Evolutionary conservation across 768 basidiomycete genomes (phyloP).

Genomic region (Hydnomerulius pinastri): DNA sequence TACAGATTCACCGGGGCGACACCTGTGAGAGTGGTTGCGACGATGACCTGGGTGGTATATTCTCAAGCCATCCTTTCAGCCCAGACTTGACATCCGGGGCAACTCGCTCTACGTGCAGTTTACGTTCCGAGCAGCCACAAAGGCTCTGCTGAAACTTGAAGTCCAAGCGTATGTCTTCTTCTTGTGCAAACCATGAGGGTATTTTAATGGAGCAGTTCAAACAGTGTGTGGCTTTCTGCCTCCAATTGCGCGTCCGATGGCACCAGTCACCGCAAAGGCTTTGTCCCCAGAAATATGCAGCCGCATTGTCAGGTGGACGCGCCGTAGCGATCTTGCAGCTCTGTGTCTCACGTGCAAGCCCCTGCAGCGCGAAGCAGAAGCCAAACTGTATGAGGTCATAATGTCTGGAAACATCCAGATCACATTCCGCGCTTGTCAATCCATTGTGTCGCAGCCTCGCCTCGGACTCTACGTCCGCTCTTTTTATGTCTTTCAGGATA

Average conservation of each 20-base stretch:
- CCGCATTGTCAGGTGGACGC: conserved; percentile 40
- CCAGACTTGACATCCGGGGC: not conserved
- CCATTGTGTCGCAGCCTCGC: conserved; percentile 37
- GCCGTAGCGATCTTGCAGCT: conserved; percentile 39
- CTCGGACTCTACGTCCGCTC: conserved; percentile 44
- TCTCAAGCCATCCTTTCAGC: not conserved
- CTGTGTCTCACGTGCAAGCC: conserved; percentile 49
- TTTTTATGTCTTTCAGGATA: conserved; percentile 43
- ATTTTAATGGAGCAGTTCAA: not conserved
- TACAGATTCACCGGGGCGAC: not conserved
- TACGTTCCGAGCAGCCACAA: not conserved
- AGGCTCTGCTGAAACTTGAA: not conserved
- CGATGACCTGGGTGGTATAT: not conserved
- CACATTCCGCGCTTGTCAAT: conserved; percentile 39
- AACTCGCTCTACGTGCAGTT: not conserved
- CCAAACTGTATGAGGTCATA: conserved; percentile 45
- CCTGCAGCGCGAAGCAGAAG: conserved; percentile 50
- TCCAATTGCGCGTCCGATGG: conserved; percentile 12
- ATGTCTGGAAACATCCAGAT: conserved; percentile 38
- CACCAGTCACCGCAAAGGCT: conserved; percentile 12
- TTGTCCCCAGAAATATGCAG: conserved; percentile 46
- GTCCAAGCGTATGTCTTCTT: not conserved
- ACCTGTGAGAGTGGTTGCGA: not conserved
- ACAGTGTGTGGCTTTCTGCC: not conserved
- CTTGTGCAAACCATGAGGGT: not conserved